Evolutionary conservation across 371 early-diverging fungal genomes (phyloP), one percentile per base, ranked within the genome.

Genomic region (Circinella umbellata): DNA sequence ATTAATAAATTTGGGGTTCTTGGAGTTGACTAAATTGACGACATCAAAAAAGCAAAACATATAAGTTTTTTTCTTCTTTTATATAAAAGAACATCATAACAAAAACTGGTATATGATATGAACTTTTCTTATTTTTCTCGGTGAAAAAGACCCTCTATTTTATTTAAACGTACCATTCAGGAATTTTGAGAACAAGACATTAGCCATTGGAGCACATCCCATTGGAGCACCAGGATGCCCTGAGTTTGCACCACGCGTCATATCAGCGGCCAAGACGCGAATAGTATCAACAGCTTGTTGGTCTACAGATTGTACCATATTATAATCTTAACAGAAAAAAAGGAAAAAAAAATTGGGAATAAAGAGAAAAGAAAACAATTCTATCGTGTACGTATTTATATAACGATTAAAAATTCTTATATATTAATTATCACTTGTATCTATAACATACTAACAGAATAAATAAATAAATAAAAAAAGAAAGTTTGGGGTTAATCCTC

Each of bases 141-240:
- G 51, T 13, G n/a, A n/a, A 17, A 51, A 27, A 0, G 2, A 27
- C 27, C 0, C 27, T 27, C 27, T 87, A 73, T n/a, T n/a, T n/a
- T n/a, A n/a, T n/a, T n/a, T n/a, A 98, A 96, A 84, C 11, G 94
- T 93, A 74, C 82, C 88, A 65, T 86, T 91, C 77, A 98, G 85
- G 80, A 89, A 91, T 68, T 84, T 87, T 54, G 93, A 87, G 84
- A 94, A 99, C 64, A 99, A 87, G 68, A 94, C 89, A 71, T 98
- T 94, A 9, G 97, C 95, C 91, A 94, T 91, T 14, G 98, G 98
- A 42, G 99, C 98, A 75, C 96, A 94, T 20, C 99, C 99, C 39
- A 66, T 65, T 9, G 64, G 55, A 46, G 72, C 84, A 86, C 90
- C 99, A 62, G 99, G 99, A 82, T 99, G 99, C 4, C 99, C 99